Evolutionary conservation across 805 yeast species (phyloP).

Genomic region (Saccharomycopsis babjevae): DNA sequence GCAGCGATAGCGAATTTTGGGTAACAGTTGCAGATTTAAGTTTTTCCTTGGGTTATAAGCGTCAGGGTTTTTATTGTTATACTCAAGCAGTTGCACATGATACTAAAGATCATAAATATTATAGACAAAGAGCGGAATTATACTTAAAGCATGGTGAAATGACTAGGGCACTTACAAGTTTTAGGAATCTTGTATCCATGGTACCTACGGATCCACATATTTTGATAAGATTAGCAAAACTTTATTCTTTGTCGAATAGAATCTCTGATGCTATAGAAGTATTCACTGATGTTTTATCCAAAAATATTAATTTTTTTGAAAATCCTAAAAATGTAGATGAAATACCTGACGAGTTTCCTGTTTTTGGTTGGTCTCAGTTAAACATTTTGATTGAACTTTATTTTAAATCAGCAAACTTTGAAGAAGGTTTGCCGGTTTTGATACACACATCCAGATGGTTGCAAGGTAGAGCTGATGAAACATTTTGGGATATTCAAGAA

Average conservation of each 20-base stretch:
- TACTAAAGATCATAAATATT: conserved; percentile 40
- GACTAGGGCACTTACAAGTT: conserved; percentile 66
- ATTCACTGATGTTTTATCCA: conserved; percentile 53
- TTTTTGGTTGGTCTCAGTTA: conserved; percentile 80
- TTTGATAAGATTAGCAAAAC: conserved; percentile 49
- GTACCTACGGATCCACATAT: conserved; percentile 53
- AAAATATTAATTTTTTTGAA: conserved; percentile 33
- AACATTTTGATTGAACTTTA: conserved; percentile 78
- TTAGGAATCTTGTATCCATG: conserved; percentile 44
- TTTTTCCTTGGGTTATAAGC: conserved; percentile 50
- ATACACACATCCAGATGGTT: conserved; percentile 77
- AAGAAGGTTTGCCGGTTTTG: conserved; percentile 51
- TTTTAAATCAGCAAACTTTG: conserved; percentile 55
- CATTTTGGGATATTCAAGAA: conserved; percentile 33
- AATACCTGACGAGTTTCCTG: conserved; percentile 29
- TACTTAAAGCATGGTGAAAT: conserved; percentile 56
- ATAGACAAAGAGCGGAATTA: conserved; percentile 56
- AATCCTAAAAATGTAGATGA: conserved; percentile 20
- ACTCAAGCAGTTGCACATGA: conserved; percentile 41
- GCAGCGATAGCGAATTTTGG: conserved; percentile 73
- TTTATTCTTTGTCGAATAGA: conserved; percentile 41
- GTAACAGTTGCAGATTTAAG: conserved; percentile 62
- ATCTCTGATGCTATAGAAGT: conserved; percentile 65
- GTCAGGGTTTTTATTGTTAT: conserved; percentile 75
- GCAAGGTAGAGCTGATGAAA: conserved; percentile 28